Evolutionary conservation across 176 grass and related monocot genomes (phyloP), one percentile per base, ranked within the genome.

Genomic region (Aegilops bicornis): DNA sequence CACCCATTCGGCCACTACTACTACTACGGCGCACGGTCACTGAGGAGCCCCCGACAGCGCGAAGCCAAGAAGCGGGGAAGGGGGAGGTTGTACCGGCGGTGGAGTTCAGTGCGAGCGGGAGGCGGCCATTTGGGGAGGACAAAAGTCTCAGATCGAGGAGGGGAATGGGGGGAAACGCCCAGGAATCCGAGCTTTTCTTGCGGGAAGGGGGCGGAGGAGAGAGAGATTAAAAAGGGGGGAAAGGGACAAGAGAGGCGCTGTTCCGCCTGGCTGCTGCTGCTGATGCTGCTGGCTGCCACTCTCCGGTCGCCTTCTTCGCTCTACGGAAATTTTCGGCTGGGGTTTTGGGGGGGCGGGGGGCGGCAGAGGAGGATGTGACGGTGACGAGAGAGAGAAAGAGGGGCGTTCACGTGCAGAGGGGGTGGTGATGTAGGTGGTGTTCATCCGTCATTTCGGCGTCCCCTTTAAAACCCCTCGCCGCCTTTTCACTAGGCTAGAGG

Each of bases 61-160:
- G 39, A 22, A 43, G 35, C 56, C 37, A 71, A 43, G 48, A 1
- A 52, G 48, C 48, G 20, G 68, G 35, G 73, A 12, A 12, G 64
- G 10, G 13, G 42, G 25, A 40, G 43, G 17, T 25, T 2, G 68
- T 64, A 4, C 66, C 40, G 5, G 64, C 39, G 52, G 50, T 47
- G 72, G 88, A 14, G 82, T 90, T 86, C 7, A 80, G 83, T 62
- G 25, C 69, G 50, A 85, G 72, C 65, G 72, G 50, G 86, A 39
- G 85, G 62, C 73, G 84, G 56, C 14, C 85, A 92, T 79, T 90
- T 66, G 79, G 56, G 23, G 63, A 50, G 79, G 42, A 39, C 69
- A 85, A 69, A 80, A 64, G 47, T 82, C 85, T 65, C 91, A 88
- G 90, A 91, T 91, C 84, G 84, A 89, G 65, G 87, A 63, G 66